These are phyloP conservation scores for Candida quercuum DNA, from an alignment of 805 yeast genomes.

Conservation along the genomic window DNA sequence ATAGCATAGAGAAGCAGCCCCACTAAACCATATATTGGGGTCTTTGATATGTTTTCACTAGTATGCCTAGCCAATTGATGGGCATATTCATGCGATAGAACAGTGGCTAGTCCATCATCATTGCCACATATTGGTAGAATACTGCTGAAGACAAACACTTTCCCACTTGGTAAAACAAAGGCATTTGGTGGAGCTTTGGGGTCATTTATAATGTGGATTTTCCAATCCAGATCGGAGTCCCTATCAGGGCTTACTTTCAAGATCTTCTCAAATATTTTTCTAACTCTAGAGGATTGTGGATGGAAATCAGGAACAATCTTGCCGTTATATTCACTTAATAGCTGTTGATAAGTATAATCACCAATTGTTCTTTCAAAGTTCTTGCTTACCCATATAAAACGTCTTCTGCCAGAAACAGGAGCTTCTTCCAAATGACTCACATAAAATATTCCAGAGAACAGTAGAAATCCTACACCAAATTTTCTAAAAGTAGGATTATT, in stretches of 20 bases:
- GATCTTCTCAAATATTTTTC: conserved; percentile 57
- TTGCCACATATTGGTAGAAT: conserved; percentile 73
- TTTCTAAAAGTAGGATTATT: conserved; percentile 26
- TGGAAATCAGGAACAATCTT: conserved; percentile 56
- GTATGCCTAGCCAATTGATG: conserved; percentile 93
- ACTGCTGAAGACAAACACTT: conserved; percentile 81
- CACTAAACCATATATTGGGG: conserved; percentile 61
- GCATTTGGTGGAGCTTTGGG: conserved; percentile 87
- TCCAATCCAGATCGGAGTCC: conserved; percentile 50
- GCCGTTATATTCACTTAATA: conserved; percentile 47
- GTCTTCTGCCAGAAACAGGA: conserved; percentile 67
- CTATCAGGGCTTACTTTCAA: conserved; percentile 48
- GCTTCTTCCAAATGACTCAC: conserved; percentile 66
- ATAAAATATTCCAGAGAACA: conserved; percentile 32
- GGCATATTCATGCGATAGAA: conserved; percentile 86
- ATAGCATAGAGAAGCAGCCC: conserved; percentile 49
- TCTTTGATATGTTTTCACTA: conserved; percentile 71
- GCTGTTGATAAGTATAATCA: conserved; percentile 53
- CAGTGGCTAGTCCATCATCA: conserved; percentile 94
- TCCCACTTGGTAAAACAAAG: conserved; percentile 93
- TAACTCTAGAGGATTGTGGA: conserved; percentile 53
- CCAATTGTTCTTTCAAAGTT: conserved; percentile 63
- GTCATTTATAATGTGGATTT: conserved; percentile 71
- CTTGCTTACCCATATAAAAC: conserved; percentile 69
- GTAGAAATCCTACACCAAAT: conserved; percentile 28